phyloP scores from a whole-genome alignment of 2,329 filamentous ascomycete species.

The Alternaria triticina region DNA sequence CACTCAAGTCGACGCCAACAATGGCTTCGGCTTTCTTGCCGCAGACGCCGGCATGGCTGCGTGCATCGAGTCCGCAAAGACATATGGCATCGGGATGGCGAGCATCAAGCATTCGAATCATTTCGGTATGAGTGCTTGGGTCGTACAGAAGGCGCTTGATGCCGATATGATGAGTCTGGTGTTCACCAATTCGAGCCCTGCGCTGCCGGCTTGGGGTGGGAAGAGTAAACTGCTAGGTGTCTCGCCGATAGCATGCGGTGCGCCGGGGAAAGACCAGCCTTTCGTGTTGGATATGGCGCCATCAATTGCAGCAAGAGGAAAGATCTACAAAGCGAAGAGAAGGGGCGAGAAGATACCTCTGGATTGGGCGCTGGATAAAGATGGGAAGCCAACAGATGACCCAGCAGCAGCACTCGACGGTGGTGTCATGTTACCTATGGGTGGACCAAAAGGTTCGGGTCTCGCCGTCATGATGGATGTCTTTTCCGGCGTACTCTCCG shows the following conservation, averaged over 20 bases:
- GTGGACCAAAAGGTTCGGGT: slow-evolving; percentile 80
- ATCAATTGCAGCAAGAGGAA: slow-evolving; percentile 70
- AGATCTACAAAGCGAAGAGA: slow-evolving; percentile 72
- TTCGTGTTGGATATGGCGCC: slow-evolving; percentile 80
- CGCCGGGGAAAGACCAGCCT: slow-evolving; percentile 64
- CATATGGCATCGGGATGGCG: slow-evolving; percentile 77
- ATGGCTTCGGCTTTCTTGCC: slow-evolving; percentile 77
- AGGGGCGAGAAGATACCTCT: slow-evolving; percentile 70
- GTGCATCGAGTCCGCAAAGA: slow-evolving; percentile 70
- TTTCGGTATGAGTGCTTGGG: slow-evolving; percentile 83
- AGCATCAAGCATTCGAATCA: slow-evolving; percentile 79
- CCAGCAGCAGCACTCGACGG: slow-evolving; percentile 69
- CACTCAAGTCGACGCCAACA: slow-evolving; percentile 70
- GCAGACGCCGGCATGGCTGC: slow-evolving; percentile 69
- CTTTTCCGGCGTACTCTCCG: slow-evolving; percentile 79
- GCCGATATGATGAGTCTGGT: slow-evolving; percentile 66
- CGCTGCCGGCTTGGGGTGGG: slow-evolving; percentile 74
- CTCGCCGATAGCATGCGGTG: slow-evolving; percentile 76
- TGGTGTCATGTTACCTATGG: slow-evolving; percentile 81
- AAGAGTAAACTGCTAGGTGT: slow-evolving; percentile 73
- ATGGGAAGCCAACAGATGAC: slow-evolving; percentile 73
- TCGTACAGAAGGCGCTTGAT: slow-evolving; percentile 78
- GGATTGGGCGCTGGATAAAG: slow-evolving; percentile 76
- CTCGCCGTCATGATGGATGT: slow-evolving; percentile 88
- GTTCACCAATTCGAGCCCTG: slow-evolving; percentile 69